Evolutionary conservation across 2,329 filamentous ascomycete genomes (phyloP).

Genomic region (Thyridium curvatum): DNA sequence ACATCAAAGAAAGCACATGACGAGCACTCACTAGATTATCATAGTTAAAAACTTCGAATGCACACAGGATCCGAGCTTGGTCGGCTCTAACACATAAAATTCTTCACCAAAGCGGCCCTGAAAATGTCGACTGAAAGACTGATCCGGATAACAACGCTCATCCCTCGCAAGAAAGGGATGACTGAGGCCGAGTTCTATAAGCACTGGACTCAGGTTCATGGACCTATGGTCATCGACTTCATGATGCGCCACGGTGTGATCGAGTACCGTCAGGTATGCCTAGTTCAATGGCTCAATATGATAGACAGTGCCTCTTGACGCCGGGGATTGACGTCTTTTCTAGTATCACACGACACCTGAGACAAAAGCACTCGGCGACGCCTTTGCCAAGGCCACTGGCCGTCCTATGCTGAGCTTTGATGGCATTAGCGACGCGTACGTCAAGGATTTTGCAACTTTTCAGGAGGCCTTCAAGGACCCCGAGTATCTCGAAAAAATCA

Average conservation of each 20-base stretch:
- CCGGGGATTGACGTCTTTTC: too few relatives aligned
- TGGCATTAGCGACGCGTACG: conserved; percentile 6
- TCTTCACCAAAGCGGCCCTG: too few relatives aligned
- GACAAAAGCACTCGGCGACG: conserved; percentile 7
- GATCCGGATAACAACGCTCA: conserved; percentile 11
- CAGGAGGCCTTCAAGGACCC: conserved; percentile 7
- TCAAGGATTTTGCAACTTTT: conserved; percentile 6
- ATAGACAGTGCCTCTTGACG: too few relatives aligned
- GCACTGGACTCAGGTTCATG: conserved; percentile 12
- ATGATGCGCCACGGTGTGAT: conserved; percentile 11
- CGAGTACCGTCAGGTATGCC: conserved; percentile 6
- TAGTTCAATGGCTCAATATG: too few relatives aligned
- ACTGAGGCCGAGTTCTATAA: conserved; percentile 11
- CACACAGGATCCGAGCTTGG: too few relatives aligned
- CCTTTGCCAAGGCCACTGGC: conserved; percentile 7
- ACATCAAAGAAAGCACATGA: too few relatives aligned
- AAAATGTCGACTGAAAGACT: conserved; percentile 11
- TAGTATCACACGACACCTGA: conserved; percentile 8
- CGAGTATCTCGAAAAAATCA: conserved; percentile 6
- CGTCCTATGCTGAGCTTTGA: conserved; percentile 7
- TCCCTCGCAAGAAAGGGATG: conserved; percentile 10
- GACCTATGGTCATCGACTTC: conserved; percentile 11
- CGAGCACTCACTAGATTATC: too few relatives aligned
- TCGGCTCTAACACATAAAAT: too few relatives aligned
- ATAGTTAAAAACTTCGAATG: too few relatives aligned